A percentile compares a stretch with the other conserved stretches of the same genome.
Conservation (phyloP, 441 rosid species). For the Mallotus japonicus region DNA sequence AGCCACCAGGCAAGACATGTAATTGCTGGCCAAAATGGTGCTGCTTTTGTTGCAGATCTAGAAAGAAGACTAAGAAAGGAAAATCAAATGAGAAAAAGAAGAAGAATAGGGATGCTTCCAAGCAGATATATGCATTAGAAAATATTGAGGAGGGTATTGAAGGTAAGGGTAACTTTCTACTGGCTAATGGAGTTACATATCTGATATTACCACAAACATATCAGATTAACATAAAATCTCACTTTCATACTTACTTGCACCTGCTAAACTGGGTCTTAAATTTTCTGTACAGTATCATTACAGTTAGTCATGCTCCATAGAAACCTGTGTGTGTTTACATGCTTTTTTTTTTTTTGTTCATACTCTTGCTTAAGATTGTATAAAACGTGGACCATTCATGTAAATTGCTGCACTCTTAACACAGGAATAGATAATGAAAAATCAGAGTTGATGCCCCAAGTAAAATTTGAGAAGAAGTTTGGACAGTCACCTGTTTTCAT, state of each 20-base stretch:
- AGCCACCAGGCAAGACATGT: conserved; percentile 75
- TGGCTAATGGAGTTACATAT: neutral
- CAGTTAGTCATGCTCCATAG: neutral
- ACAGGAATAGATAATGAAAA: conserved; percentile 62
- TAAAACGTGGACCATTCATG: neutral
- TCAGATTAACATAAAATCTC: neutral
- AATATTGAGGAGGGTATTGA: conserved; percentile 77
- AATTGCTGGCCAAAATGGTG: conserved; percentile 96
- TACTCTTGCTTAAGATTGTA: neutral
- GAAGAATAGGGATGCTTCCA: conserved; percentile 53
- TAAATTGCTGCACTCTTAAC: neutral
- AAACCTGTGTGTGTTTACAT: neutral
- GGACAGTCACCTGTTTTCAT: conserved; percentile 93
- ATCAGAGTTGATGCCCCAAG: conserved; percentile 50
- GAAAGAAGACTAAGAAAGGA: conserved; percentile 53
- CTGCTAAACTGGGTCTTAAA: neutral
- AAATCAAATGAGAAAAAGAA: conserved; percentile 58
- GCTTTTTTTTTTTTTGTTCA: neutral
- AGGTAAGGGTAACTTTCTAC: conserved; percentile 41
- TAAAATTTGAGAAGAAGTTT: conserved; percentile 87
- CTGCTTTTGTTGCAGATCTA: conserved; percentile 52
- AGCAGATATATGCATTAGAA: conserved; percentile 76
- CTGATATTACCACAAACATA: neutral
- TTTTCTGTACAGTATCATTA: neutral
- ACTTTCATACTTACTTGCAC: neutral